phyloP scores from a whole-genome alignment of 1,284 basidiomycete species.

The Pseudozyma sp. region DNA sequence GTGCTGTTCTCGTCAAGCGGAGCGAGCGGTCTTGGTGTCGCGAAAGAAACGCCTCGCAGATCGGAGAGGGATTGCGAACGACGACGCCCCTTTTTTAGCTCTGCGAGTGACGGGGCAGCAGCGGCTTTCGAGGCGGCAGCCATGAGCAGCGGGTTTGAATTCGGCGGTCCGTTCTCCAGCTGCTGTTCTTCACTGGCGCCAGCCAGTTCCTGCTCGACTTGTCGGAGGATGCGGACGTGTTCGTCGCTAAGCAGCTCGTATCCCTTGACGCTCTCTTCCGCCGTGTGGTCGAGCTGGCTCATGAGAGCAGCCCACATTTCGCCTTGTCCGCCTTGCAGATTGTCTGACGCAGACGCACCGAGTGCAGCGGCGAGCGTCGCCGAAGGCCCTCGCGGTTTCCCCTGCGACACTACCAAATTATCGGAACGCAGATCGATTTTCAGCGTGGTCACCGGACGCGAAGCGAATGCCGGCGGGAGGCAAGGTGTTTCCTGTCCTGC shows the following conservation, averaged over 20 bases:
- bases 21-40: neutral
- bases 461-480: slow-evolving; percentile 31
- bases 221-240: slow-evolving; percentile 44
- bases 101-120: slow-evolving; percentile 2
- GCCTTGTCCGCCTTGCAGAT: slow-evolving; percentile 19
- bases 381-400: slow-evolving; percentile 32
- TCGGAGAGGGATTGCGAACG: slow-evolving; percentile 33
- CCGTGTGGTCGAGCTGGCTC: slow-evolving; percentile 12
- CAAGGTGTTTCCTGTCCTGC: slow-evolving; percentile 12
- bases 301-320: slow-evolving; percentile 44
- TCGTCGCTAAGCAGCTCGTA: slow-evolving; percentile 47
- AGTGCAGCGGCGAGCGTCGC: slow-evolving; percentile 48
- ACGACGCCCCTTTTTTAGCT: slow-evolving; percentile 16
- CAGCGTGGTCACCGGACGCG: slow-evolving; percentile 24
- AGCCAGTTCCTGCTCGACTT: slow-evolving; percentile 33
- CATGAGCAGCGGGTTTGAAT: neutral
- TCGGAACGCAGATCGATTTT: slow-evolving; percentile 48
- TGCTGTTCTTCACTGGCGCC: neutral
- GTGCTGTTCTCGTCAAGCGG: slow-evolving; percentile 8
- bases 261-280: slow-evolving; percentile 3
- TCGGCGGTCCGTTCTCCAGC: neutral
- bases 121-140: neutral
- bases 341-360: slow-evolving; percentile 25
- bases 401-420: slow-evolving; percentile 42
- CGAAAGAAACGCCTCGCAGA: slow-evolving; percentile 8